Percentiles rank a stretch among this genome's conserved stretches.
Conservation (phyloP, 305 asterid genomes). For the Fraxinus paxiana region DNA sequence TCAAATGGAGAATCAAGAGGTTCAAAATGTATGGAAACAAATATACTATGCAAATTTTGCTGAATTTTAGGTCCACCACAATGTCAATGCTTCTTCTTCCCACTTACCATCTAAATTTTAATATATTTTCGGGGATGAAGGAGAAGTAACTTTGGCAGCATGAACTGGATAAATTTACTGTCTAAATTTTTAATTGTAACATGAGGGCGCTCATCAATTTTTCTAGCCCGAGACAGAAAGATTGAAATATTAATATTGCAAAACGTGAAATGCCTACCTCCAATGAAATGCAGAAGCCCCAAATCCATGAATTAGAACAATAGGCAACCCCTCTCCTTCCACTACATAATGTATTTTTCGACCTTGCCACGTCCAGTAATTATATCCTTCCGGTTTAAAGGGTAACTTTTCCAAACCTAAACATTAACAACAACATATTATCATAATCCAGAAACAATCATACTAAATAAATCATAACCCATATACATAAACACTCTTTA, state of each 20-base stretch:
- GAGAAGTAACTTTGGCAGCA: not conserved
- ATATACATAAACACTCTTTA: not conserved
- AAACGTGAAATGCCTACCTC: slow-evolving; percentile 48
- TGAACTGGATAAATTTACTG: not conserved
- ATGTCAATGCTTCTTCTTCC: not conserved
- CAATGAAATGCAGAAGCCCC: slow-evolving; percentile 98
- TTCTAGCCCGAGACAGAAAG: slow-evolving; percentile 1
- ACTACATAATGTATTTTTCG: slow-evolving; percentile 74
- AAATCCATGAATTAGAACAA: slow-evolving; percentile 91
- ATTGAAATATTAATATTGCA: not conserved
- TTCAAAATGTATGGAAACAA: not conserved
- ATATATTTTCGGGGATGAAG: not conserved
- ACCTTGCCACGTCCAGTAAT: slow-evolving; percentile 76
- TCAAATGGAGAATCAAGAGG: not conserved
- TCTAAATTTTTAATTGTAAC: not conserved
- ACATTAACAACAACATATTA: slow-evolving; percentile 11
- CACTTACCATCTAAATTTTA: not conserved
- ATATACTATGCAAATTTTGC: not conserved
- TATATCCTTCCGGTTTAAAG: slow-evolving; percentile 83
- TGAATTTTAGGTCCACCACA: not conserved
- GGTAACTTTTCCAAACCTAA: slow-evolving; percentile 68
- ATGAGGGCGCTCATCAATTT: not conserved
- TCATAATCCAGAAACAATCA: slow-evolving; percentile 17
- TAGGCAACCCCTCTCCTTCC: slow-evolving; percentile 76
- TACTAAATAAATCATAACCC: not conserved